Conservation (phyloP, 306 rosid species). For the Rosa chinensis region DNA sequence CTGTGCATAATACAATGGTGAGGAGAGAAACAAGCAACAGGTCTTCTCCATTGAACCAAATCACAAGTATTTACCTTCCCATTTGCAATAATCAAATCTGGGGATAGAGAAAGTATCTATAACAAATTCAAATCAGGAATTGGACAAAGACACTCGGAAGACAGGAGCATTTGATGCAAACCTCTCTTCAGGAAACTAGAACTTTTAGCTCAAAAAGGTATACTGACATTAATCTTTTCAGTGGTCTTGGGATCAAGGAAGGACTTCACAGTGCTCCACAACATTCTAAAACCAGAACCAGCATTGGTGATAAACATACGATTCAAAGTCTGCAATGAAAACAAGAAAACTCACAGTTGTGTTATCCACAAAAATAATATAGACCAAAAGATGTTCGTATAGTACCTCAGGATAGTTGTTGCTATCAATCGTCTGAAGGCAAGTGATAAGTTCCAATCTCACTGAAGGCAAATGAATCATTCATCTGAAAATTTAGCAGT, state of each 20-base stretch:
- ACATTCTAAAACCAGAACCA: slow-evolving; percentile 91
- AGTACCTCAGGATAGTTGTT: slow-evolving; percentile 91
- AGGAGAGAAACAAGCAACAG: too few species aligned
- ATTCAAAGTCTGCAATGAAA: slow-evolving; percentile 76
- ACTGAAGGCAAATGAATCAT: too few species aligned
- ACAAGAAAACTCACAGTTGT: slow-evolving; percentile 24
- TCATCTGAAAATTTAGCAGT: too few species aligned
- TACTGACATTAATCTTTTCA: slow-evolving; percentile 74
- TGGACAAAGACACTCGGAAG: too few species aligned
- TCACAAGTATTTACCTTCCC: too few species aligned
- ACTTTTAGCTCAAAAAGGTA: slow-evolving; percentile 21
- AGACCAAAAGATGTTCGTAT: slow-evolving; percentile 9
- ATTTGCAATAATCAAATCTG: too few species aligned
- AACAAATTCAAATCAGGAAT: too few species aligned
- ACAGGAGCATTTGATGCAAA: too few species aligned
- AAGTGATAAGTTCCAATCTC: slow-evolving; percentile 48
- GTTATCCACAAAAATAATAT: slow-evolving; percentile 5
- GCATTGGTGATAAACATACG: slow-evolving; percentile 98
- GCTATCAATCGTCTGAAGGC: slow-evolving; percentile 81
- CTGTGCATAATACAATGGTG: too few species aligned
- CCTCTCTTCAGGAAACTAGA: not conserved
- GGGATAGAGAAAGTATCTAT: too few species aligned
- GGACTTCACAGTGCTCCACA: slow-evolving; percentile 88
- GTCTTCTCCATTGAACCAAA: too few species aligned
- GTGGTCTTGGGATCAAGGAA: slow-evolving; percentile 96